Evolutionary conservation across 2,329 filamentous ascomycete species (phyloP), one percentile per base, ranked within the genome.

Genomic region (Calonectria leucothoes): DNA sequence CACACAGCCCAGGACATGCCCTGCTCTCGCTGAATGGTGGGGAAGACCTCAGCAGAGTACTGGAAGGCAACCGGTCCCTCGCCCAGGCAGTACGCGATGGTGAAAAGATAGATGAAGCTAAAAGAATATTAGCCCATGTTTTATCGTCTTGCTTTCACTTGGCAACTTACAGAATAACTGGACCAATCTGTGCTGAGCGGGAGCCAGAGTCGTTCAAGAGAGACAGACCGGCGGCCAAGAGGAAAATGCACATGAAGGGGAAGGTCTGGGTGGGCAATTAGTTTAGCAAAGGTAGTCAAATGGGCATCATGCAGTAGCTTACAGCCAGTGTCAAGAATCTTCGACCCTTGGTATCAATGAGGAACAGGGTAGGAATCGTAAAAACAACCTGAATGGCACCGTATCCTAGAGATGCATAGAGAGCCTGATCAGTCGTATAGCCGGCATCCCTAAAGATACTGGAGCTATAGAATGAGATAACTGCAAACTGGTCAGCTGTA

Each of bases 1-100:
- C 82, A 82, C 4, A 84, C 83, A 31, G 83, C 83, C 82, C 82
- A 85, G 0, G 83, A 83, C 83, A 85, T 85, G 51, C 83, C 83
- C 51, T 84, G 79, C 75, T 85, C 83, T 70, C 83, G 82, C 75
- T 84, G 82, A 5, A 83, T 83, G 29, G 82, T 82, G 2, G 83
- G 83, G 61, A 85, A 85, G 5, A 83, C 82, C 75, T 85, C 83
- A 5, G 83, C 83, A 20, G 83, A 84, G 75, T 85, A 85, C 67
- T 83, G 83, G 71, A 85, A 85, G 0, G 83, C 83, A 2, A 85
- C 83, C 0, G 83, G 83, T 0, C 83, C 83, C 71, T 84, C 83
- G 11, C 83, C 83, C 1, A 84, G 76, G 0, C 81, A 84, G 71
- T 85, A 85, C 37, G 78, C 78, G 5, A 83, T 83, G 2, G 83